Evolutionary conservation across 306 rosid species (phyloP).

Genomic region (Casuarina glauca): DNA sequence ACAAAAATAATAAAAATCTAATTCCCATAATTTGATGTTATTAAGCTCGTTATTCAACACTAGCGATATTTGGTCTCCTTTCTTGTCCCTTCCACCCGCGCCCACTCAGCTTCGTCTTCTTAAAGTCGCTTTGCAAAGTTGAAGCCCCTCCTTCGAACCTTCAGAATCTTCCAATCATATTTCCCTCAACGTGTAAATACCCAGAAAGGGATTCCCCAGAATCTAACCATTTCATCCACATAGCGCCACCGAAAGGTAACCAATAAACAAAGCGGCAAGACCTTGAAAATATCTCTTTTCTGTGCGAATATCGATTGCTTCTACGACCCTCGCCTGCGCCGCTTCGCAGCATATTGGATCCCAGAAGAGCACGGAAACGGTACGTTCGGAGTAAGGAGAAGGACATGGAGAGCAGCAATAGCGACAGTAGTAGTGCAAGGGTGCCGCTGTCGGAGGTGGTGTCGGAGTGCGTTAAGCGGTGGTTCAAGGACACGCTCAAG

Average conservation of each 20-base stretch:
- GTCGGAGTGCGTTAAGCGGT: constrained; percentile 82
- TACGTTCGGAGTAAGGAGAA: constrained; percentile 21
- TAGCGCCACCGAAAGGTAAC: constrained; percentile 37
- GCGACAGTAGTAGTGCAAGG: constrained; percentile 29
- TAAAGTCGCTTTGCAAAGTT: constrained; percentile 7
- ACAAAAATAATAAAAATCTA: no score
- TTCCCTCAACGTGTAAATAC: background rate
- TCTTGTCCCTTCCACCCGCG: background rate
- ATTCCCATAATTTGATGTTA: no score
- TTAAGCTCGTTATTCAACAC: no score
- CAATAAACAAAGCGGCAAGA: background rate
- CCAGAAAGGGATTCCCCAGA: background rate
- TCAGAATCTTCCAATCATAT: background rate
- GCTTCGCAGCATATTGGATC: constrained; percentile 11
- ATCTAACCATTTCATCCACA: constrained; percentile 20
- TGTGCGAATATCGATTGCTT: constrained; percentile 17
- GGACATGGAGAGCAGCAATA: constrained; percentile 64
- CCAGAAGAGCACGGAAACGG: constrained; percentile 12
- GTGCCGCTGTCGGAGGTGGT: constrained; percentile 79
- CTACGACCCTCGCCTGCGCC: background rate
- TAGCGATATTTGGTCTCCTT: no score
- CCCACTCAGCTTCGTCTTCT: constrained; percentile 3
- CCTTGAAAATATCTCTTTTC: background rate
- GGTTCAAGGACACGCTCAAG: constrained; percentile 86
- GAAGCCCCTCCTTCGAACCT: background rate